Base-by-base conservation (phyloP, 2,329 filamentous ascomycete genomes). In the Phyllosticta paracitricarpa region DNA sequence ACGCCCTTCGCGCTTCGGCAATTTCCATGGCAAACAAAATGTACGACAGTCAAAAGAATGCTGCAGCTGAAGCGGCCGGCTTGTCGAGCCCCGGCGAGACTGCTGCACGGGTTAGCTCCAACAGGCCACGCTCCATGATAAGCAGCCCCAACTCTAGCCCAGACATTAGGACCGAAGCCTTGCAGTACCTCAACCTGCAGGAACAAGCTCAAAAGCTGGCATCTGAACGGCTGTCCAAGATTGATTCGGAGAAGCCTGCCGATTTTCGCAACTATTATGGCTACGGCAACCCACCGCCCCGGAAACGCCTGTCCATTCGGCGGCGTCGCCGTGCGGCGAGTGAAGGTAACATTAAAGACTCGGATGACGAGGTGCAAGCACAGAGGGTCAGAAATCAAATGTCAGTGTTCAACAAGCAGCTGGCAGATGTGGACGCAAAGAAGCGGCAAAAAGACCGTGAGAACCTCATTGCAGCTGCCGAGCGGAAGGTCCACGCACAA, bases 11-110 rank as follows among this genome's bases (percentile, higher is more conserved):
- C 65, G 89, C 91, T 30, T 93, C 91, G 22, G 91, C 92, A 2
- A 79, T 96, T 2, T 89, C 89, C 10, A 96, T 97, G 91, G 91
- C 92, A 6, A 89, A 87, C 73, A 84, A 88, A 66, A 93, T 96
- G 85, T 96, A 91, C 70, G 83, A 79, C 10, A 78, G 84, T 35
- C 86, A 91, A 66, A 84, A 89, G 64, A 83, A 81, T 63, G 81
- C 81, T 63, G 14, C 40, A n/a, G 82, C 85, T 6, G 77, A 80
- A 33, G 67, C 67, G 48, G 57, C 69, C 24, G 63, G 74, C 77
- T 30, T 77, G 77, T 58, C 60, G 33, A 70, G 68, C 24, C 64
- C 67, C 28, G 73, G 71, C 62, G 72, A 65, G 59, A 72, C 66
- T 12, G 73, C 71, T 35, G 72, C 71, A 25, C 73, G 71, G 30